Evolutionary conservation across 2,329 filamentous ascomycete species (phyloP), one percentile per base, ranked within the genome.

Genomic region (Talaromyces sp.): DNA sequence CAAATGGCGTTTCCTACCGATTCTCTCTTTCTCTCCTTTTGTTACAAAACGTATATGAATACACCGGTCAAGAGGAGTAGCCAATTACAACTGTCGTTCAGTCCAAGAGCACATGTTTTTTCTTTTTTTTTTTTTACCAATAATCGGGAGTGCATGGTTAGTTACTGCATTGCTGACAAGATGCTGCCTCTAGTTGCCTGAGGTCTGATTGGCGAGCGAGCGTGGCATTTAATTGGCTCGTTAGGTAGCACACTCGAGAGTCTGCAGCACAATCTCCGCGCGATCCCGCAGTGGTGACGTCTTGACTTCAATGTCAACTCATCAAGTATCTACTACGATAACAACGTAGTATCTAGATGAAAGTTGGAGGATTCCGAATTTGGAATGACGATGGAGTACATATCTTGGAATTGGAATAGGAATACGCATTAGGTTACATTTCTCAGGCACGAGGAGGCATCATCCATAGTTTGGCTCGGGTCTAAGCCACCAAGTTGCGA

Each of bases 401-500:
- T 15, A 52, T 33, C 49, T 52, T n/a, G 49, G 27, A 33, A 19
- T n/a, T 5, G 43, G 10, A 11, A 13, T 47, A 47, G 27, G 27
- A 31, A 31, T 37, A 11, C 13, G 22, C 47, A 37, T 6, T 31
- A 2, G 31, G n/a, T 37, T 54, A 35, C 31, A 33, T 35, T 54
- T 19, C 22, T 37, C 27, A 37, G 31, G 27, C 17, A 54, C 50
- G n/a, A 37, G 50, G n/a, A 50, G 47, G 22, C 50, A 54, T 52
- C 49, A 52, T 33, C 49, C 19, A 50, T 54, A 54, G 3, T 33
- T 35, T 35, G 17, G 31, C n/a, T 39, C 31, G 9, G 11, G 33
- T 39, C 52, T 56, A 22, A 56, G 52, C 52, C 52, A 56, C 52
- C 33, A 22, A 35, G 33, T 35, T 56, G 33, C 52, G 52, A 56